These are phyloP conservation scores for Xylariaceae sp. DNA, from an alignment of 2,329 filamentous ascomycete genomes.

Conservation along the genomic window DNA sequence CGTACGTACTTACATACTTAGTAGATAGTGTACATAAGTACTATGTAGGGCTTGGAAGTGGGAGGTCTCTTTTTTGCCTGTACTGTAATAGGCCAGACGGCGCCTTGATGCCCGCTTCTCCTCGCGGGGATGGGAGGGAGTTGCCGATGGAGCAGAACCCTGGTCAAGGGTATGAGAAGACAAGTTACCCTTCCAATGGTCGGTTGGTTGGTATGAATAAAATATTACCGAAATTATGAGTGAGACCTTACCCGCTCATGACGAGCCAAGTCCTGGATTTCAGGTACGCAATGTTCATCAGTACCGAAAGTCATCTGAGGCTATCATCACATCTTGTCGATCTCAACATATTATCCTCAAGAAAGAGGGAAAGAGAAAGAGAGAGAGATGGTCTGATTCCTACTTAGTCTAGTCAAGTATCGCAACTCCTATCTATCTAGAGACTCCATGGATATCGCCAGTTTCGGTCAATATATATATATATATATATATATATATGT, in stretches of 20 bases:
- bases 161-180: background rate
- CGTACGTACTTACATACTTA: too few species aligned
- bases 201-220: background rate
- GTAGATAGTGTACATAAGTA: too few species aligned
- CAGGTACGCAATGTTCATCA: background rate
- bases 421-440: background rate
- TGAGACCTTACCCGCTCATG: background rate
- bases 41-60: conserved; percentile 3
- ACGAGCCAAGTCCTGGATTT: background rate
- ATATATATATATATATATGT: background rate
- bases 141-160: conserved; percentile 3
- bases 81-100: conserved; percentile 16
- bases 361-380: background rate
- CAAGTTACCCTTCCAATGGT: too few species aligned
- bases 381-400: background rate
- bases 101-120: conserved; percentile 8
- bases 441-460: conserved; percentile 1
- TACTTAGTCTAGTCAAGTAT: background rate
- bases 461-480: conserved; percentile 11
- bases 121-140: conserved; percentile 6
- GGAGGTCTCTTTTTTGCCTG: background rate
- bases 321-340: background rate
- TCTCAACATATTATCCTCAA: background rate
- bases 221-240: background rate
- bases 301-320: background rate